Evolutionary conservation across 441 rosid species (phyloP), one percentile per base, ranked within the genome.

Genomic region (Croton setiger): DNA sequence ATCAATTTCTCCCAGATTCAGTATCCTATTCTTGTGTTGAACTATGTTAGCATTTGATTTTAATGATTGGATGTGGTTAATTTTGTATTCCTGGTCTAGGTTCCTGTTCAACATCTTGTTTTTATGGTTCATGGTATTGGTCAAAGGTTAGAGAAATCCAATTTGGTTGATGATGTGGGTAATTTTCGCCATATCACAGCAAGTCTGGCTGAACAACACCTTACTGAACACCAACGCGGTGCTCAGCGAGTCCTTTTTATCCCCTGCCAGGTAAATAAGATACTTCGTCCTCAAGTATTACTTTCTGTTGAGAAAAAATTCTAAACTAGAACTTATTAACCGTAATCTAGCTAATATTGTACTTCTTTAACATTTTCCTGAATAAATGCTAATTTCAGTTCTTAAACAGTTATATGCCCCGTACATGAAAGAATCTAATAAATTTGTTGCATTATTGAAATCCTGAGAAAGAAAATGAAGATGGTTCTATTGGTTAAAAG

Each of bases 71-170:
- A 23, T 66, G 54, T 55, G 37, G 55, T 48, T 44, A 3, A 36
- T 72, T 55, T 63, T 68, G 31, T 67, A 37, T 73, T 67, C 63
- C 70, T 77, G 64, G 56, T 83, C 35, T 71, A 96, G 99, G 97
- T 96, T 81, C 96, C 99, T 77, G 98, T 93, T 74, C 85, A 85
- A 47, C 99, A 96, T 83, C 76, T 96, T 61, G 99, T 96, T 54
- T 96, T 96, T 76, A 96, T 96, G 99, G 96, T 96, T 72, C 99
- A 93, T 73, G 97, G 99, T 71, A 93, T 96, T 69, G 99, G 99
- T 68, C 99, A 96, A 81, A 86, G 97, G 85, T 84, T 88, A 78
- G 98, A 93, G 82, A 96, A 96, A 74, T 96, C 99, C 63, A 96
- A 91, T 78, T 86, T 96, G 87, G 97, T 93, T 61, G 99, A 96